These are phyloP conservation scores for Drechslerella stenobrocha DNA, from an alignment of 2,329 filamentous ascomycete species.

Conservation along the genomic window DNA sequence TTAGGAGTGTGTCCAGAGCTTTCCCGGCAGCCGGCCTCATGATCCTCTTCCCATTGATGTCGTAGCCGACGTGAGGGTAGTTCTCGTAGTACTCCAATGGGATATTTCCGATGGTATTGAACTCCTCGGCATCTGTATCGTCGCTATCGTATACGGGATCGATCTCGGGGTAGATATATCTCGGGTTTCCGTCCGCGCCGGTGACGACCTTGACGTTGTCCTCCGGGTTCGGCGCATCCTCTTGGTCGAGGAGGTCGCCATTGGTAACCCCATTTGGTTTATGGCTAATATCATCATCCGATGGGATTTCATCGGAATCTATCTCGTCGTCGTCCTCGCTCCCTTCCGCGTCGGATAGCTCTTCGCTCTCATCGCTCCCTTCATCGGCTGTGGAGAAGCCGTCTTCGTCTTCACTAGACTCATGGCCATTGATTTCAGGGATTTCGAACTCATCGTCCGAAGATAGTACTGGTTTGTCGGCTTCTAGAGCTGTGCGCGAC, in stretches of 20 bases:
- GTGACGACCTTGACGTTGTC: constrained; percentile 66
- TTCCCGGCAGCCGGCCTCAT: constrained; percentile 93
- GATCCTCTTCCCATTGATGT: constrained; percentile 98
- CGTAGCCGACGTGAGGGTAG: constrained; percentile 97
- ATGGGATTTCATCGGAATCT: constrained; percentile 61
- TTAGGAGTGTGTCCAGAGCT: constrained; percentile 86
- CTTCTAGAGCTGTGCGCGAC: constrained; percentile 33
- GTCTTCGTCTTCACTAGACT: constrained; percentile 58
- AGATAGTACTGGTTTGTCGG: constrained; percentile 30
- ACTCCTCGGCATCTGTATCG: constrained; percentile 77
- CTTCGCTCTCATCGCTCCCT: constrained; percentile 57
- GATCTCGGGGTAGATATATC: constrained; percentile 92
- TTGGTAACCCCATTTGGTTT: constrained; percentile 56
- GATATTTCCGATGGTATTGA: constrained; percentile 94
- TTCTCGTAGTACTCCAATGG: constrained; percentile 93
- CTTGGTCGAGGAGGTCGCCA: constrained; percentile 56
- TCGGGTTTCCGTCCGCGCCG: constrained; percentile 85
- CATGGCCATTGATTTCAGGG: constrained; percentile 56
- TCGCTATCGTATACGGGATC: constrained; percentile 95
- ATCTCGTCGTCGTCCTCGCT: constrained; percentile 59
- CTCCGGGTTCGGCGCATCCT: constrained; percentile 57
- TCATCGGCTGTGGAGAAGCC: constrained; percentile 62
- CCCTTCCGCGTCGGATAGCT: constrained; percentile 64
- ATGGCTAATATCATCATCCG: constrained; percentile 57
- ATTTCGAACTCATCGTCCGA: constrained; percentile 48